Conservation (phyloP, 208 protist genomes). For the Leishmania lainsoni region DNA sequence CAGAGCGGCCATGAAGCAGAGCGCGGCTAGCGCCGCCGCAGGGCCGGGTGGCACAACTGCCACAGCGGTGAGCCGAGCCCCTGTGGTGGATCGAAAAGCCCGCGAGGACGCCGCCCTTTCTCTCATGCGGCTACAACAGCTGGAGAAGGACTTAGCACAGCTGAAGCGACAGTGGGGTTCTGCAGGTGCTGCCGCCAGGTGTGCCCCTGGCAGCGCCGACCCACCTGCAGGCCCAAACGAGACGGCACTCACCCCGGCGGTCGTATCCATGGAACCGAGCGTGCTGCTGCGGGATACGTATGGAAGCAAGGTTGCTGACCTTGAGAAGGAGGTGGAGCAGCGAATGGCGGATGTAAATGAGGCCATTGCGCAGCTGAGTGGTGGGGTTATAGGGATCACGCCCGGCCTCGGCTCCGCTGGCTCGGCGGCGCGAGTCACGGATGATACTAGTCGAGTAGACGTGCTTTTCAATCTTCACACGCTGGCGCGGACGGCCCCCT, state of each 20-base stretch:
- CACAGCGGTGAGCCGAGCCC: slow-evolving; percentile 14
- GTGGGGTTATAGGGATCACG: background rate
- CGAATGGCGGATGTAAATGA: slow-evolving; percentile 89
- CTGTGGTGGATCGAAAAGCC: slow-evolving; percentile 79
- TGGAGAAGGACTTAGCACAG: slow-evolving; percentile 69
- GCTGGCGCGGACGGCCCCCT: background rate
- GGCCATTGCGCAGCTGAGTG: slow-evolving; percentile 66
- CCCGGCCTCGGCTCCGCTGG: background rate
- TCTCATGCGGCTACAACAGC: slow-evolving; percentile 81
- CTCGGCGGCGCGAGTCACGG: background rate
- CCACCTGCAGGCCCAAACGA: background rate
- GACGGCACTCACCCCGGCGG: background rate
- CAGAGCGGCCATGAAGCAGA: slow-evolving; percentile 66
- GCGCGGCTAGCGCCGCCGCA: slow-evolving; percentile 10
- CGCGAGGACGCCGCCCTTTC: slow-evolving; percentile 85
- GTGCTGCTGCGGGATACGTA: slow-evolving; percentile 61
- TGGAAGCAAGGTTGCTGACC: slow-evolving; percentile 49
- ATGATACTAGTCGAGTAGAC: background rate
- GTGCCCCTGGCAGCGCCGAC: background rate
- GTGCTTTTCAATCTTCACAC: background rate
- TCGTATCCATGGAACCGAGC: slow-evolving; percentile 2
- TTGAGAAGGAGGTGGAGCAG: slow-evolving; percentile 83
- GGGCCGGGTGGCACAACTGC: slow-evolving; percentile 8
- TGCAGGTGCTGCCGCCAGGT: background rate
- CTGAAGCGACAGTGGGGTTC: slow-evolving; percentile 43